Base-by-base conservation (phyloP, 2,329 filamentous ascomycete species). In the Hawksworthiomyces lignivorus region DNA sequence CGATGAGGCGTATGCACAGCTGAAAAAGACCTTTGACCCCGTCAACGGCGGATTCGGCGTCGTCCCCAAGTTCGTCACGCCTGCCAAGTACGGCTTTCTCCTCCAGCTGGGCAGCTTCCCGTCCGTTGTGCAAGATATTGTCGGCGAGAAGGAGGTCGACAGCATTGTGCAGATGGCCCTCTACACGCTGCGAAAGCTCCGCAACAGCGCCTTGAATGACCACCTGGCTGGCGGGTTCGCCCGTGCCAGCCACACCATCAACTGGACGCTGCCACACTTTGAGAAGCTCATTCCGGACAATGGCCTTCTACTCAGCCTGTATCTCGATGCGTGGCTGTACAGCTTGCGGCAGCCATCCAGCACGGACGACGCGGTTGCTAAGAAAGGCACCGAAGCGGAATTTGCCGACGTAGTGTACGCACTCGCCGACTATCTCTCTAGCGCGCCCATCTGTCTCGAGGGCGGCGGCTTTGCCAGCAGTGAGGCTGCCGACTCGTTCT, bases 251-350 rank as follows among this genome's bases (percentile, higher is more conserved):
- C 84, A 94, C 7, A 97, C 90, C 0, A 69, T 80, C 12, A 86
- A 97, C 62, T 98, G 92, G 92, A 86, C 84, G 48, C 68, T 97
- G 35, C 92, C 92, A 10, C 89, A 95, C 59, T 98, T 97, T 54
- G 92, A 98, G 66, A 97, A 97, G 68, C 88, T 97, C 75, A 75
- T 96, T 9, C 88, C 87, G 41, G 92, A 97, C 56, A 94, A 98
- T 55, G 82, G 86, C 0, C 82, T 96, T 51, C 72, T 97, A 1
- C 67, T 98, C 3, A 75, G 82, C 19, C 72, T 92, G 7, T 97
- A 92, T 54, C 71, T 94, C 7, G 88, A 96, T 54, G 89, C 86
- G 0, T 97, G 89, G 70, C 71, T 87, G 12, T 64, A 80, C 11
- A 59, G 19, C 60, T 62, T 19, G 62, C 55, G 14, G 20, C 28